These are phyloP conservation scores for Arbutus unedo DNA, from an alignment of 148 eudicot genomes.

Conservation along the genomic window DNA sequence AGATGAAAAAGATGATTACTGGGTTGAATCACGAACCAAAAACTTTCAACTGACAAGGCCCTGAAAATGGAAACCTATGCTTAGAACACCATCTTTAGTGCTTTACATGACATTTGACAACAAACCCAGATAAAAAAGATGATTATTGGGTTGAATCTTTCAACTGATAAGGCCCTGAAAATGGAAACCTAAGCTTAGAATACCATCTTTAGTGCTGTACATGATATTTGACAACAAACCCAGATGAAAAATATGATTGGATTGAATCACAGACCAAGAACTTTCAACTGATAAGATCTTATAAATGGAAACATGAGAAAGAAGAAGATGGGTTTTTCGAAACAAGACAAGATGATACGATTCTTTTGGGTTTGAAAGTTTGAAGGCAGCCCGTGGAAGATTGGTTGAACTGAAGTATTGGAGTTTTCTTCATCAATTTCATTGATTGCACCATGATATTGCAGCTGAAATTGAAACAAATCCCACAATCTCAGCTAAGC, in stretches of 20 bases:
- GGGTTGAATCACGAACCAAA: background rate
- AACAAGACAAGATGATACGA: background rate
- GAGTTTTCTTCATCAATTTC: conserved; percentile 8
- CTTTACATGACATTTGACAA: background rate
- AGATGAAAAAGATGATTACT: conserved; percentile 2
- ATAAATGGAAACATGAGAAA: background rate
- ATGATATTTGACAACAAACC: background rate
- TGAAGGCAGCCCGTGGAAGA: background rate
- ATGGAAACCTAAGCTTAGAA: background rate
- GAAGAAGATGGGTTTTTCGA: too few species aligned
- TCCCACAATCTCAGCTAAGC: background rate
- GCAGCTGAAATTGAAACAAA: background rate
- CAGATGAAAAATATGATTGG: conserved; percentile 11
- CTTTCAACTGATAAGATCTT: background rate
- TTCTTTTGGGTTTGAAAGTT: background rate
- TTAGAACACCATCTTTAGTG: background rate
- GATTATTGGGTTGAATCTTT: background rate
- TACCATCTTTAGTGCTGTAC: background rate
- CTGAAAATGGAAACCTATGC: background rate
- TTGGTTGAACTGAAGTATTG: background rate
- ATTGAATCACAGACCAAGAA: background rate
- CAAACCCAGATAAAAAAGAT: conserved; percentile 6
- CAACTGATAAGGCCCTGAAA: too few species aligned
- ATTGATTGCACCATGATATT: background rate
- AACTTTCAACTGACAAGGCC: too few species aligned